Evolutionary conservation across 148 eudicot genomes (phyloP), one percentile per base, ranked within the genome.

Genomic region (Oxyria digyna): DNA sequence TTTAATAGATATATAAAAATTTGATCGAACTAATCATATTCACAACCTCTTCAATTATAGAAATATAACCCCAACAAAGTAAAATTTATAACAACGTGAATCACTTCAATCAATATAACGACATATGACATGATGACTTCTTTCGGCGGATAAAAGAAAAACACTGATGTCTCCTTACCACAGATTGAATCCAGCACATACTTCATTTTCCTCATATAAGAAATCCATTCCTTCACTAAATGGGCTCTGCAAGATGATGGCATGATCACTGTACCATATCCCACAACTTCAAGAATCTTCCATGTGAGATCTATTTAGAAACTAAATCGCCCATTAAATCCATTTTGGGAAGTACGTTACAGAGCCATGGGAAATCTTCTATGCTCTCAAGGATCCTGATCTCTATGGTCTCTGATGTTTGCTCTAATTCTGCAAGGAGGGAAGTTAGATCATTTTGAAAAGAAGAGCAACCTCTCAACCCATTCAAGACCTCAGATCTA

Each of bases 281-380:
- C 91, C 4, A 93, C 89, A 7, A 88, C 87, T 41, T 93, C 98
- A 20, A 93, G 74, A 21, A 87, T 90, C 71, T 87, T 89, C 17
- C 82, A 72, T 6, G 85, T 83, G 32, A 89, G 64, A 55, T 83
- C 91, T 67, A 88, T 42, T 72, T 71, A 9, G 74, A 69, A 35
- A 86, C 92, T 69, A 93, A 88, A 54, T 89, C 98, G 63, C 84
- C 76, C 89, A 86, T 85, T 35, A 93, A 50, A 31, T 84, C 86
- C 82, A 93, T 82, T 73, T 89, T 89, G 0, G 87, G 81, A 48
- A 87, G 88, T 43, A 83, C 71, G 71, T 71, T 77, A 75, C 88
- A 87, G 65, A 89, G 75, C 98, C 98, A 93, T 66, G 85, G 90
- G 35, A 93, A 78, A 66, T 83, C 85, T 9, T 78, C 17, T 8